These are phyloP conservation scores for Polygonum aviculare DNA, from an alignment of 148 eudicot species.

Conservation along the genomic window DNA sequence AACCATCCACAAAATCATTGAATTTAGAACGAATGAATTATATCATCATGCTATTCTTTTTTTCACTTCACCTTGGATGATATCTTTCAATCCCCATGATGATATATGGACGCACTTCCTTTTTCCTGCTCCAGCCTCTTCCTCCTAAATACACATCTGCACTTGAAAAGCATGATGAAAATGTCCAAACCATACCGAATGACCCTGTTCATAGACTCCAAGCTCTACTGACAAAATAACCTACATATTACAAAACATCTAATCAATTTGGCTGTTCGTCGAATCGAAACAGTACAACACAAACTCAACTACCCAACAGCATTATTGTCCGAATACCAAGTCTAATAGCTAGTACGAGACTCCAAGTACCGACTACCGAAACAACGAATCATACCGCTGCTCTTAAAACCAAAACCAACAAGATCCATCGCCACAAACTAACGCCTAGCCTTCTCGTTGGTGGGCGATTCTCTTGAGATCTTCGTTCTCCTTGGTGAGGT, in stretches of 20 bases:
- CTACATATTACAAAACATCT: neutral
- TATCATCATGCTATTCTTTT: neutral
- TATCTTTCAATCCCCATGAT: too few relatives aligned
- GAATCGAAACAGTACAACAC: neutral
- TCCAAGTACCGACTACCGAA: neutral
- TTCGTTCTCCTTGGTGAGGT: slow-evolving; percentile 53
- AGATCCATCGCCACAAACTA: neutral
- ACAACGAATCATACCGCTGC: neutral
- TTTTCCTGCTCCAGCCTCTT: neutral
- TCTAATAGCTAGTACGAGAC: neutral
- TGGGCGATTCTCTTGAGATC: slow-evolving; percentile 38
- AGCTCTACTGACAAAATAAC: neutral
- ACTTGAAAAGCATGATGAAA: neutral
- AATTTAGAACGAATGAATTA: neutral
- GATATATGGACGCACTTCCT: neutral
- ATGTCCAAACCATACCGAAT: neutral
- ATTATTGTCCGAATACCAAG: neutral
- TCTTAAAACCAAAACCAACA: neutral
- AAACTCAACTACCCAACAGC: neutral
- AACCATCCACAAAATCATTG: too few relatives aligned
- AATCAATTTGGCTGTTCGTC: neutral
- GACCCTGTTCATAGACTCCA: neutral
- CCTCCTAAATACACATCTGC: neutral
- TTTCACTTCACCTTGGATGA: too few relatives aligned
- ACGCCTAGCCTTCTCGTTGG: neutral